Evolutionary conservation across 257 asterid species (phyloP).

Genomic region (Lavandula angustifolia): DNA sequence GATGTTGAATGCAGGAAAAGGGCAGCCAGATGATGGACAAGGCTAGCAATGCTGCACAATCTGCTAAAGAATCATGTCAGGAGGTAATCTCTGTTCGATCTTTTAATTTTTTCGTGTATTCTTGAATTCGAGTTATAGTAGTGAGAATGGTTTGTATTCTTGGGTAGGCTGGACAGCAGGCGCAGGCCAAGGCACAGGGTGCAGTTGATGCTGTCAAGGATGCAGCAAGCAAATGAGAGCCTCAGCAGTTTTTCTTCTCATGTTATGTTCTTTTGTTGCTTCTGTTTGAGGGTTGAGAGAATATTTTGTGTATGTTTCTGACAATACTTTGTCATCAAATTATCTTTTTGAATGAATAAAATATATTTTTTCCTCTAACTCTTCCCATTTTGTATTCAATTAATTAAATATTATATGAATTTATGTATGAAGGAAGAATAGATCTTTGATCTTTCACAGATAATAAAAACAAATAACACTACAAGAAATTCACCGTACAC

Average conservation of each 20-base stretch:
- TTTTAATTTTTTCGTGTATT: too few relatives aligned
- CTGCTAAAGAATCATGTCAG: conserved; percentile 55
- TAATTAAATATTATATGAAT: too few relatives aligned
- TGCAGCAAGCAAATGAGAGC: conserved; percentile 42
- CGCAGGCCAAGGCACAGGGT: conserved; percentile 48
- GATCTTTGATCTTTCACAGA: too few relatives aligned
- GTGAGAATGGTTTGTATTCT: background rate
- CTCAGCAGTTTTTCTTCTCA: background rate
- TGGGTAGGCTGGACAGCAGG: conserved; percentile 45
- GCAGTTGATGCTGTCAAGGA: conserved; percentile 48
- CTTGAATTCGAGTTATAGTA: background rate
- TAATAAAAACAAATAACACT: too few relatives aligned
- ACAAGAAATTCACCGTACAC: too few relatives aligned
- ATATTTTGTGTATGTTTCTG: background rate
- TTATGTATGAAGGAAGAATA: too few relatives aligned
- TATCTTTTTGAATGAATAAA: too few relatives aligned
- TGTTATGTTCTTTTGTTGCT: background rate
- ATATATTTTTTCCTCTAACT: too few relatives aligned
- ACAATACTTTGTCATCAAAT: too few relatives aligned
- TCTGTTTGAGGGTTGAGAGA: conserved; percentile 10
- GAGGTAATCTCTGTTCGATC: conserved; percentile 27
- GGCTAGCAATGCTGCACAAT: conserved; percentile 56
- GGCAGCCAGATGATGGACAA: conserved; percentile 55
- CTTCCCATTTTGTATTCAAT: too few relatives aligned
- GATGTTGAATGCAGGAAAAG: conserved; percentile 45